Base-by-base conservation (phyloP, 306 rosid species). In the Vicia faba region DNA sequence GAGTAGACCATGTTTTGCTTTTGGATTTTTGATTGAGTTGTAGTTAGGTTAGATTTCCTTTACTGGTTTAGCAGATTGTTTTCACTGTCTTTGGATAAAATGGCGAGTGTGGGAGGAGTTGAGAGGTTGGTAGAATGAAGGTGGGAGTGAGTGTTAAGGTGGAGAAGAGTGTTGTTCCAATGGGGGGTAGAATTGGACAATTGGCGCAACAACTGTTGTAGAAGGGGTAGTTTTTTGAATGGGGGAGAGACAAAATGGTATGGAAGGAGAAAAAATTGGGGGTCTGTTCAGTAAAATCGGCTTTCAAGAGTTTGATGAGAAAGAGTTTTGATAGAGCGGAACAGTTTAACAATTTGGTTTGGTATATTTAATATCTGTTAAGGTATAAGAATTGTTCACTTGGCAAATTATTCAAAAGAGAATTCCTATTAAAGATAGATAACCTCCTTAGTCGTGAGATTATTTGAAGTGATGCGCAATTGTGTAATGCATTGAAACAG, bases 11-110 rank as follows among this genome's bases (percentile, higher is more conserved):
- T 11, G n/a, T 18, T 38, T 46, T 18, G 45, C 9, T 58, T 39
- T 65, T 67, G 50, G 50, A 4, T 62, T 62, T 35, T 20, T 38
- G 26, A 36, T 26, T 14, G 56, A 60, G 18, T n/a, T 69, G 63
- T 38, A 12, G 36, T 35, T 71, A 44, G 46, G 15, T 56, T 67
- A 31, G 19, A 11, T 26, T 41, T 41, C 26, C 18, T 49, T 18
- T 18, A 18, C 3, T 50, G 57, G 56, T 51, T 50, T 50, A 20
- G 29, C 5, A 4, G 57, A 50, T 50, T 50, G 57, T 19, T 19
- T 50, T 19, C 14, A 19, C n/a, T 50, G 5, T 50, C 13, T 4
- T 50, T 50, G 29, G 57, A 3, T 50, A 23, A 20, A 19, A 28
- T 1, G 1, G 8, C 1, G 57, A 9, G n/a, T 19, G 29, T 50